Conservation (phyloP, 1,284 basidiomycete genomes). For the Hymenochaete sp. region DNA sequence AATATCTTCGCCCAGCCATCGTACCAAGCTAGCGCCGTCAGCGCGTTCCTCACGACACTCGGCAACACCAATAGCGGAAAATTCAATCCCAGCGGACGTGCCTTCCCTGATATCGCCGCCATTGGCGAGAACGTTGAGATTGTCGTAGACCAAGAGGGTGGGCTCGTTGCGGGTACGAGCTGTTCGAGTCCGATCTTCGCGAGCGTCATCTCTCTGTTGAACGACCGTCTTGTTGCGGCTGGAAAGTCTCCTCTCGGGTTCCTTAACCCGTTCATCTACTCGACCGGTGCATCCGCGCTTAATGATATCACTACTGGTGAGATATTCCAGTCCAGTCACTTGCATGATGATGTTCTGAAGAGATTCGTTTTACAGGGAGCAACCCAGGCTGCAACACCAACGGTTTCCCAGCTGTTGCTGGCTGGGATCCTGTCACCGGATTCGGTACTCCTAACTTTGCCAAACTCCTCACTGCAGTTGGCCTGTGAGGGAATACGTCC, state of each 20-base stretch:
- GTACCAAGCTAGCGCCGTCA: constrained; percentile 28
- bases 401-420: constrained; percentile 27
- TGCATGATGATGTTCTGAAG: neutral
- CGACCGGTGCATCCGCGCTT: constrained; percentile 23
- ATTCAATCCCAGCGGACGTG: constrained; percentile 34
- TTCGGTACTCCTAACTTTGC: constrained; percentile 31
- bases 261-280: constrained; percentile 36
- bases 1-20: constrained; percentile 30
- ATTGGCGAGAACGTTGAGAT: constrained; percentile 30
- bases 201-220: constrained; percentile 34
- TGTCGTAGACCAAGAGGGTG: constrained; percentile 21
- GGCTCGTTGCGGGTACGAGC: constrained; percentile 30
- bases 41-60: constrained; percentile 24
- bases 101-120: constrained; percentile 35
- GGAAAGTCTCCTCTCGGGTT: constrained; percentile 34
- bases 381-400: constrained; percentile 27
- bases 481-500: constrained; percentile 17
- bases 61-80: constrained; percentile 27
- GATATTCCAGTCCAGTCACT: neutral
- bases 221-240: constrained; percentile 30
- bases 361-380: constrained; percentile 6
- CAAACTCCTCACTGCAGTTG: constrained; percentile 25
- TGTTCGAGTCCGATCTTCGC: constrained; percentile 34
- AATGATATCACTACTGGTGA: constrained; percentile 27
- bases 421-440: constrained; percentile 33